phyloP scores from a whole-genome alignment of 805 yeast species.

The Candida pseudofarinosa region DNA sequence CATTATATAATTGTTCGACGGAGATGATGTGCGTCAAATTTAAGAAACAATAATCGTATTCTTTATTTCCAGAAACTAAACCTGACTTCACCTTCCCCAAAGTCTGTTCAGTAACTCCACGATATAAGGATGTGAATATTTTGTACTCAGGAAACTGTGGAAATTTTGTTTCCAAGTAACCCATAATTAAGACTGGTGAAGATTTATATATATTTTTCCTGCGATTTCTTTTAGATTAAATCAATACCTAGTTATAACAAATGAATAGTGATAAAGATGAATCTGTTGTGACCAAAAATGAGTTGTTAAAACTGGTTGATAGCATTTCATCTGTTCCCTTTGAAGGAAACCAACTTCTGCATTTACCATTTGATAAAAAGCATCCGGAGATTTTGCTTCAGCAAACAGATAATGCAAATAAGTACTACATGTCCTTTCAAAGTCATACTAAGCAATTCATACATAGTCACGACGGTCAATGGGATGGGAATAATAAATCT shows the following conservation, averaged over 20 bases:
- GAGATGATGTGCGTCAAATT: constrained; percentile 57
- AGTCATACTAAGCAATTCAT: constrained; percentile 32
- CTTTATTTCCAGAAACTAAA: constrained; percentile 41
- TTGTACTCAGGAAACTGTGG: constrained; percentile 46
- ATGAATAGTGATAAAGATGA: neutral
- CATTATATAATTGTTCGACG: constrained; percentile 56
- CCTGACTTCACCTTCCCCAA: constrained; percentile 40
- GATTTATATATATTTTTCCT: neutral
- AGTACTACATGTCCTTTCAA: constrained; percentile 30
- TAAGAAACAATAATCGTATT: constrained; percentile 61
- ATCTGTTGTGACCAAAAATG: neutral
- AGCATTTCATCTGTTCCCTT: neutral
- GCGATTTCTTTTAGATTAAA: neutral
- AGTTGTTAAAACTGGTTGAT: neutral
- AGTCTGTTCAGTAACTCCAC: constrained; percentile 37
- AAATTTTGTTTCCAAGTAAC: constrained; percentile 12
- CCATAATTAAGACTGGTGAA: constrained; percentile 1
- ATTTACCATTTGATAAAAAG: neutral
- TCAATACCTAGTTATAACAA: neutral
- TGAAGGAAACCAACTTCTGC: neutral
- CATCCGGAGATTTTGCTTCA: constrained; percentile 37
- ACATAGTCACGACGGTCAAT: constrained; percentile 8
- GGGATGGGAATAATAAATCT: constrained; percentile 27
- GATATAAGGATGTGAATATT: constrained; percentile 42
- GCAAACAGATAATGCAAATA: constrained; percentile 22